Evolutionary conservation across 805 yeast genomes (phyloP).

Genomic region (Diddensiella transvaalensis): DNA sequence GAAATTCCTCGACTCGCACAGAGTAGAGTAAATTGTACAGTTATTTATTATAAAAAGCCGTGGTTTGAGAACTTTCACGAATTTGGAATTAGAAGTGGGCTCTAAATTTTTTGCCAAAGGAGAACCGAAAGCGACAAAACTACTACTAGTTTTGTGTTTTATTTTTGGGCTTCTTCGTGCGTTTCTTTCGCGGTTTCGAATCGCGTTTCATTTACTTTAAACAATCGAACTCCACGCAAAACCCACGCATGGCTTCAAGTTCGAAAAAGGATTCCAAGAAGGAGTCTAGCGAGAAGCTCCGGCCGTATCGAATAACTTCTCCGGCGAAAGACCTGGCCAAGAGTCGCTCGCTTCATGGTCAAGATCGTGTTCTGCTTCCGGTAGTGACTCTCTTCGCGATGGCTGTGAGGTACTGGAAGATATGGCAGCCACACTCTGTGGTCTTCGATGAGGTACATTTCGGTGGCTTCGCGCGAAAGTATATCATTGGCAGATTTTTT

Average conservation of each 20-base stretch:
- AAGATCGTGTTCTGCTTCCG: conserved; percentile 23
- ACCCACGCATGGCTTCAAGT: neutral
- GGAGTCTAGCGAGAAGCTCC: conserved; percentile 2
- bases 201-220: neutral
- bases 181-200: no score
- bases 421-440: conserved; percentile 71
- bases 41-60: no score
- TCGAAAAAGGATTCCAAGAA: neutral
- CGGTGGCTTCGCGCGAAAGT: conserved; percentile 92
- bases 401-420: conserved; percentile 55
- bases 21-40: no score
- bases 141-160: no score
- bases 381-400: conserved; percentile 50
- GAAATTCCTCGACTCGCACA: no score
- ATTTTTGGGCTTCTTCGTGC: neutral
- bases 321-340: conserved; percentile 24
- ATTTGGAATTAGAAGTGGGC: no score
- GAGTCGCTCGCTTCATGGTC: conserved; percentile 22
- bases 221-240: no score
- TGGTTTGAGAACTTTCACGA: no score
- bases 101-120: no score
- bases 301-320: conserved; percentile 27
- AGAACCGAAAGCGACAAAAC: no score
- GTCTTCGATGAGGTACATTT: conserved; percentile 94
- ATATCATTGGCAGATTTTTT: conserved; percentile 59